phyloP scores from a whole-genome alignment of 2,329 filamentous ascomycete species.

The Talaromyces sp. region DNA sequence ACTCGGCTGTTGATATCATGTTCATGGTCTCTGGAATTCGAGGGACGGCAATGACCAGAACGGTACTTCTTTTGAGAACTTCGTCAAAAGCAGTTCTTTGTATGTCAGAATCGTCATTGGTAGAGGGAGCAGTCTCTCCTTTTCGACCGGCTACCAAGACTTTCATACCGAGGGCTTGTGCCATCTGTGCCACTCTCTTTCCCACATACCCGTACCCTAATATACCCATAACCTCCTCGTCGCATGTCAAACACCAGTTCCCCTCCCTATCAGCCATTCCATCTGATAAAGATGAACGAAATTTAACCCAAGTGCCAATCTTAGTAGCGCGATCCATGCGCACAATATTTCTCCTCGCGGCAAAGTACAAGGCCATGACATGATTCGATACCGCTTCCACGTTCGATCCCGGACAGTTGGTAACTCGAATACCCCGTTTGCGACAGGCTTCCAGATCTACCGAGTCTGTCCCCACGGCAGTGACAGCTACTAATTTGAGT shows the following conservation, averaged over 20 bases:
- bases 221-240: constrained; percentile 51
- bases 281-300: constrained; percentile 37
- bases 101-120: constrained; percentile 17
- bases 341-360: constrained; percentile 44
- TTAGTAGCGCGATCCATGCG: constrained; percentile 37
- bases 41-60: constrained; percentile 35
- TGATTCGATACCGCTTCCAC: constrained; percentile 52
- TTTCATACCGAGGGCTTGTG: constrained; percentile 48
- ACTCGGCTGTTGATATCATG: constrained; percentile 40
- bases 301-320: constrained; percentile 43
- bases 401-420: constrained; percentile 50
- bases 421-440: constrained; percentile 46
- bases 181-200: constrained; percentile 48
- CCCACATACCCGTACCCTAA: constrained; percentile 53
- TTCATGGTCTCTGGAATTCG: constrained; percentile 34
- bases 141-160: constrained; percentile 52
- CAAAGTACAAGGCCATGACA: constrained; percentile 52
- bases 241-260: constrained; percentile 45
- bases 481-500: constrained; percentile 46
- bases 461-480: constrained; percentile 50
- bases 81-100: constrained; percentile 31
- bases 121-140: constrained; percentile 24
- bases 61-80: constrained; percentile 31
- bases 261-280: constrained; percentile 27
- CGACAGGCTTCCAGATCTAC: constrained; percentile 48